Evolutionary conservation across 225 moss, liverwort and hornwort species (phyloP).

Genomic region (Climacium dendroides): DNA sequence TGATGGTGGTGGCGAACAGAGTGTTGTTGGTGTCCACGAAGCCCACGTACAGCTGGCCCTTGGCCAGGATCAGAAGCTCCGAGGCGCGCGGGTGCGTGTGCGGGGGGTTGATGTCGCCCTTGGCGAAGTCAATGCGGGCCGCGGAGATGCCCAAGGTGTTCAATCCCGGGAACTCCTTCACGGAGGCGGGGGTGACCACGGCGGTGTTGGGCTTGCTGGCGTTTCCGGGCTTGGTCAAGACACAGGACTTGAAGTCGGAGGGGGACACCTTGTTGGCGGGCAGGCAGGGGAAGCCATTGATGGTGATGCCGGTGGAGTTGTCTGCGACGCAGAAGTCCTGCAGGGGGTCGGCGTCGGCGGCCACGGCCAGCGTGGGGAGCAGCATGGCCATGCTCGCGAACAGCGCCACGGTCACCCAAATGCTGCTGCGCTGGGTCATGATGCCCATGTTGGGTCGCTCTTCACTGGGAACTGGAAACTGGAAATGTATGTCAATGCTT

Average conservation of each 20-base stretch:
- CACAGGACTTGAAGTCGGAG: neutral
- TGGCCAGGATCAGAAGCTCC: neutral
- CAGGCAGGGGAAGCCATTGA: neutral
- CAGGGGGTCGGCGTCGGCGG: neutral
- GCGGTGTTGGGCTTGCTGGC: neutral
- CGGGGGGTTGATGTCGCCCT: neutral
- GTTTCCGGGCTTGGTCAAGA: neutral
- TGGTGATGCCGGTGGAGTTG: neutral
- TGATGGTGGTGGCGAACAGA: neutral
- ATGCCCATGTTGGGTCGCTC: neutral
- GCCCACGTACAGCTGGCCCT: neutral
- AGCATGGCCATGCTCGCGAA: neutral
- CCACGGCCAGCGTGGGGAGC: neutral
- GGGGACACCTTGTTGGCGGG: neutral
- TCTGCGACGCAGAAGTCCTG: neutral
- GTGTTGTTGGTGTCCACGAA: neutral
- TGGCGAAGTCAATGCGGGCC: neutral
- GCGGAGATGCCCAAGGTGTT: neutral
- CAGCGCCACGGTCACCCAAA: neutral
- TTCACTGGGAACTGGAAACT: neutral
- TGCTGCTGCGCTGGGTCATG: neutral
- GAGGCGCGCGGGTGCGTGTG: neutral
- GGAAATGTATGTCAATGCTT: neutral
- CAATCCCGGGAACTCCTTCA: neutral
- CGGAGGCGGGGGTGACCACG: neutral